Conservation (phyloP, 2,329 filamentous ascomycete genomes). For the Lojkania enalia region DNA sequence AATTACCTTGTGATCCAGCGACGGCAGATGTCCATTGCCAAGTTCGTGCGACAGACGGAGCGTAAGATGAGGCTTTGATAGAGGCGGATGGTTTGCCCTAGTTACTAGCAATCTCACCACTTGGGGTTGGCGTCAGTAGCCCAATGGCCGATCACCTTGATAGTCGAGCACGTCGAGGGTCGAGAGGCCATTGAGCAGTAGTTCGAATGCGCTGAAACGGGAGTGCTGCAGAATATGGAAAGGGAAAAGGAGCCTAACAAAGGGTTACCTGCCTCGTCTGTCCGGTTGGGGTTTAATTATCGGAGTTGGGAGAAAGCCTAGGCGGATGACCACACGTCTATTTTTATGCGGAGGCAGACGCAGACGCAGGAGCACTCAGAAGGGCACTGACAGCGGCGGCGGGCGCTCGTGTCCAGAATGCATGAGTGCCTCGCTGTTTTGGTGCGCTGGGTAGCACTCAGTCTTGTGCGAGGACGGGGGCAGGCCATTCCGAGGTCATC, state of each 20-base stretch:
- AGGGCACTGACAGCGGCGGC: background rate
- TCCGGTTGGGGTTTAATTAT: conserved; percentile 1
- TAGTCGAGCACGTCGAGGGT: background rate
- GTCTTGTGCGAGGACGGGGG: background rate
- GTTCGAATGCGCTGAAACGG: background rate
- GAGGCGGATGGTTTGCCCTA: background rate
- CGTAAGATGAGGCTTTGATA: background rate
- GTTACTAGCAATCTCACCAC: background rate
- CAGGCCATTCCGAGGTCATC: background rate
- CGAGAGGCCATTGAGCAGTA: background rate
- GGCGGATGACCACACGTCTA: conserved; percentile 4
- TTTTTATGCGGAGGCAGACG: conserved; percentile 5
- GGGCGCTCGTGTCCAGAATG: background rate
- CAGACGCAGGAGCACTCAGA: conserved; percentile 7
- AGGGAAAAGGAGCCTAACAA: background rate
- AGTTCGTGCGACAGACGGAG: background rate
- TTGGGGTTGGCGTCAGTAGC: background rate
- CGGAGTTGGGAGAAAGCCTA: conserved; percentile 9
- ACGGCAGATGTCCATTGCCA: background rate
- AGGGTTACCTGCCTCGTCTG: background rate
- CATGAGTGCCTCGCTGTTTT: conserved; percentile 6
- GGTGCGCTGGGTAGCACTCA: background rate
- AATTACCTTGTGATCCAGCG: background rate
- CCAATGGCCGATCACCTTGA: conserved; percentile 2
- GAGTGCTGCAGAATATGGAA: background rate